Evolutionary conservation across 1,284 basidiomycete genomes (phyloP), one percentile per base, ranked within the genome.

Genomic region (Apiotrichum sp.): DNA sequence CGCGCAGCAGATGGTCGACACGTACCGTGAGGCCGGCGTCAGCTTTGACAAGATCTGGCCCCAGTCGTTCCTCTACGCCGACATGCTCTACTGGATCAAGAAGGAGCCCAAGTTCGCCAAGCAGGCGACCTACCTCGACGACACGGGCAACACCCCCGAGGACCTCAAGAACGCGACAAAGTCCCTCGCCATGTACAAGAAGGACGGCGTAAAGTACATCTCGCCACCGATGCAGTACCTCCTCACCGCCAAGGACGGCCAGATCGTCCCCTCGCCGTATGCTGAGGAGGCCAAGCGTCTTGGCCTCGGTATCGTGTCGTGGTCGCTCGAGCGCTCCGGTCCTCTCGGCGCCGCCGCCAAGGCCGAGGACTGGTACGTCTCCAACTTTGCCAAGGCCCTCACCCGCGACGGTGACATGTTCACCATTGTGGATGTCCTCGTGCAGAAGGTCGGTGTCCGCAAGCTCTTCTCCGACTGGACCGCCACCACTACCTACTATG

Each of bases 391-490:
- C 22, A 31, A 38, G 13, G 55, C 39, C n/a, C 34, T 63, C 43
- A 39, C 47, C 36, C 51, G 50, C 35, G 62, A 63, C 40, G 59
- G 59, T 7, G 59, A 63, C 53, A n/a, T 57, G 33, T 53, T 38
- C 33, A 46, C 35, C 9, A 52, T 59, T 31, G 39, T 63, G 22
- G 62, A 63, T 49, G 59, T 52, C 16, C 55, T 63, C 22, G 55
- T 48, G 1, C 47, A 43, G 32, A 47, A 63, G 46, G 57, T 53
- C 34, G 55, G 55, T 32, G 59, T 61, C 14, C 36, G 47, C 22
- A 58, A 55, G 56, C 40, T 59, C 33, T 63, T 63, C 40, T 52
- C 56, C 16, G 62, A 63, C 58, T 63, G 62, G 62, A 22, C 53
- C 2, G 62, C 55, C 4, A 61, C 57, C 1, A 47, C 50, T 7